Percentiles rank a stretch among this genome's conserved stretches.
Evolutionary conservation across 371 early-diverging fungal genomes (phyloP).

Genomic region (Mortierella sp.): DNA sequence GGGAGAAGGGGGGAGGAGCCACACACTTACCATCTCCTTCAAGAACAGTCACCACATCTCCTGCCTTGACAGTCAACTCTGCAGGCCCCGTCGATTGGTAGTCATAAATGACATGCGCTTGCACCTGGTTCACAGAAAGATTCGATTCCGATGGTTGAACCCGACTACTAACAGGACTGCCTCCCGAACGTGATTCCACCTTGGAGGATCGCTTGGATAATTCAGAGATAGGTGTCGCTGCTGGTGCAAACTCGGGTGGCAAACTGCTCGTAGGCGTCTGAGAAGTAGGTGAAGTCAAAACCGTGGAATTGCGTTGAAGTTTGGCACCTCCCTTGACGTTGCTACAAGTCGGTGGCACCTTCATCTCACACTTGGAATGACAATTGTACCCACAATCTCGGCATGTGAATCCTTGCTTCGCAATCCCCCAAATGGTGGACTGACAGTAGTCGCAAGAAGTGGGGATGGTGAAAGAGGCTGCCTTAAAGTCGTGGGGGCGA

Average conservation of each 20-base stretch:
- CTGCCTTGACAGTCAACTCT: constrained; percentile 58
- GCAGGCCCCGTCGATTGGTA: constrained; percentile 58
- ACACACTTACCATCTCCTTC: constrained; percentile 56
- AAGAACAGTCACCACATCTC: constrained; percentile 60
- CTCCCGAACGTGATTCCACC: neutral
- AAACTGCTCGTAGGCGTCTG: constrained; percentile 28
- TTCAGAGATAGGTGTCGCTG: constrained; percentile 44
- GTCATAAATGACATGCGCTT: constrained; percentile 63
- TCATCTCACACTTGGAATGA: constrained; percentile 89
- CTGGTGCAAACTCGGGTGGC: constrained; percentile 19
- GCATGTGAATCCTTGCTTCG: constrained; percentile 82
- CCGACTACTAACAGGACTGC: neutral
- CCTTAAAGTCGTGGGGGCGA: constrained; percentile 75
- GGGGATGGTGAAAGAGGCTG: constrained; percentile 81
- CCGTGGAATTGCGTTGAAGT: constrained; percentile 59
- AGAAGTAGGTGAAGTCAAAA: constrained; percentile 27
- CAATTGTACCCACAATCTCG: constrained; percentile 87
- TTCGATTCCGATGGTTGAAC: constrained; percentile 20
- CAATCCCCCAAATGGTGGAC: constrained; percentile 79
- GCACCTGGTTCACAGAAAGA: constrained; percentile 24
- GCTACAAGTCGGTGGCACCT: constrained; percentile 81
- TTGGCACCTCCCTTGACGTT: constrained; percentile 67
- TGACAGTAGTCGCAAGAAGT: constrained; percentile 84
- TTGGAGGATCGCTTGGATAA: constrained; percentile 12
- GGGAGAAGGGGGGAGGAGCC: neutral